Evolutionary conservation across 805 yeast genomes (phyloP).

Genomic region (Kodamaea restingae): DNA sequence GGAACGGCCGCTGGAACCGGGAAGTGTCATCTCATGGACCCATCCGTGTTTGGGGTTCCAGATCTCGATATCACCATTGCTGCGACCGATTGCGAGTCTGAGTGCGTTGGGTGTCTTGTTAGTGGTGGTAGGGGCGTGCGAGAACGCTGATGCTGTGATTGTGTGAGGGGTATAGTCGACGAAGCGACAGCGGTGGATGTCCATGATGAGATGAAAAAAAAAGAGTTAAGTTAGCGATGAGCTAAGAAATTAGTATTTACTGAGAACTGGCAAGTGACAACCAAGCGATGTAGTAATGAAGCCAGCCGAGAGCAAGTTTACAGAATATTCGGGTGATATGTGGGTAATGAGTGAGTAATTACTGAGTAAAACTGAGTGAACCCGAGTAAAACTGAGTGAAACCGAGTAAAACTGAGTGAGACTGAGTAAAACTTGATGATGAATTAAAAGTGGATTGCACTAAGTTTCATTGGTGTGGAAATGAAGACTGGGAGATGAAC

Average conservation of each 20-base stretch:
- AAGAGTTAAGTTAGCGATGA: not conserved
- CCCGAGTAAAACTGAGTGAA: too few species aligned
- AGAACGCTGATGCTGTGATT: conserved; percentile 77
- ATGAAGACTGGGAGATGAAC: too few species aligned
- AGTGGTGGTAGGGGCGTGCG: conserved; percentile 50
- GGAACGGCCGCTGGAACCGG: conserved; percentile 79
- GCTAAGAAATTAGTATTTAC: not conserved
- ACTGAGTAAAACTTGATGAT: too few species aligned
- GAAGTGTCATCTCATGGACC: conserved; percentile 68
- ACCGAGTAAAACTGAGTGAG: too few species aligned
- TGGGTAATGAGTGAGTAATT: too few species aligned
- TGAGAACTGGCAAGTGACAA: too few species aligned
- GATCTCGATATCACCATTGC: conserved; percentile 92
- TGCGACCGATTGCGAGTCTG: conserved; percentile 85
- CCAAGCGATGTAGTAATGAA: too few species aligned
- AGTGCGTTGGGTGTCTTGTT: conserved; percentile 48
- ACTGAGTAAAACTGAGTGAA: too few species aligned
- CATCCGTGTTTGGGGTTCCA: conserved; percentile 87
- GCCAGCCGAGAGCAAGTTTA: too few species aligned
- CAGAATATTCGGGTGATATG: too few species aligned
- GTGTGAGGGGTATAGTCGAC: conserved; percentile 84
- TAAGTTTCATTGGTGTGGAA: too few species aligned
- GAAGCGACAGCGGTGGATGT: conserved; percentile 87
- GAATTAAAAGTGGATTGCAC: too few species aligned
- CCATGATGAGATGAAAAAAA: conserved; percentile 37